A percentile compares a stretch with the other conserved stretches of the same genome.
phyloP scores from a whole-genome alignment of 805 yeast genomes.

The Saturnispora quitensis region DNA sequence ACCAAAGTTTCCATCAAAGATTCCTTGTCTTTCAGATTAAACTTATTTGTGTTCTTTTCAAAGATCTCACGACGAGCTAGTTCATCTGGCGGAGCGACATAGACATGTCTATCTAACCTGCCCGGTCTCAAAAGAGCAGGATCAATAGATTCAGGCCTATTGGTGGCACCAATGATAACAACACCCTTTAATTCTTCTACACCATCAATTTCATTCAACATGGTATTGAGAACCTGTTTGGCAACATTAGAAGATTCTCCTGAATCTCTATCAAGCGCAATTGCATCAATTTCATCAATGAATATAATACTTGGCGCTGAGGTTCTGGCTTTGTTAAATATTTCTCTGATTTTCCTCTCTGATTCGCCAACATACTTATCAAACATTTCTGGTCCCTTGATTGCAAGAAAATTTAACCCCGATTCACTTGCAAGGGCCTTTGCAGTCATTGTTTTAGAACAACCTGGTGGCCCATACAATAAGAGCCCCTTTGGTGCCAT shows the following conservation, averaged over 20 bases:
- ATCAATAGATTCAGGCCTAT: slow-evolving; percentile 88
- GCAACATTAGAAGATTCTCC: slow-evolving; percentile 58
- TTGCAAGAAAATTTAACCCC: slow-evolving; percentile 87
- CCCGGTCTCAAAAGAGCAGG: slow-evolving; percentile 94
- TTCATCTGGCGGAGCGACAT: slow-evolving; percentile 84
- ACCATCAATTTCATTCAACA: slow-evolving; percentile 94
- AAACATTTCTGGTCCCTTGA: slow-evolving; percentile 91
- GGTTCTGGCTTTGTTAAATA: slow-evolving; percentile 85
- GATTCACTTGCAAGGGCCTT: slow-evolving; percentile 94
- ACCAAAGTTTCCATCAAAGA: slow-evolving; percentile 42
- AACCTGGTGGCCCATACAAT: slow-evolving; percentile 97
- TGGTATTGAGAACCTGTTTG: slow-evolving; percentile 79
- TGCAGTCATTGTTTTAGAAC: slow-evolving; percentile 91
- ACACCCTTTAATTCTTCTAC: slow-evolving; percentile 93
- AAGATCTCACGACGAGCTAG: slow-evolving; percentile 76
- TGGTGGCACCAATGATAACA: slow-evolving; percentile 91
- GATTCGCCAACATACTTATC: slow-evolving; percentile 96
- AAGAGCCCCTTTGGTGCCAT: slow-evolving; percentile 89
- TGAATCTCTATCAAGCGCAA: slow-evolving; percentile 66
- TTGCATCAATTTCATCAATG: slow-evolving; percentile 95
- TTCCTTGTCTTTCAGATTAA: slow-evolving; percentile 40
- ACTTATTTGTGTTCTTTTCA: slow-evolving; percentile 56
- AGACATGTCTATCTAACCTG: slow-evolving; percentile 84
- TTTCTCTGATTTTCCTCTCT: slow-evolving; percentile 89
- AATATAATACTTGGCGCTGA: slow-evolving; percentile 91